Base-by-base conservation (phyloP, 352 stramenopile genomes). In the Globisporangium spinosum region DNA sequence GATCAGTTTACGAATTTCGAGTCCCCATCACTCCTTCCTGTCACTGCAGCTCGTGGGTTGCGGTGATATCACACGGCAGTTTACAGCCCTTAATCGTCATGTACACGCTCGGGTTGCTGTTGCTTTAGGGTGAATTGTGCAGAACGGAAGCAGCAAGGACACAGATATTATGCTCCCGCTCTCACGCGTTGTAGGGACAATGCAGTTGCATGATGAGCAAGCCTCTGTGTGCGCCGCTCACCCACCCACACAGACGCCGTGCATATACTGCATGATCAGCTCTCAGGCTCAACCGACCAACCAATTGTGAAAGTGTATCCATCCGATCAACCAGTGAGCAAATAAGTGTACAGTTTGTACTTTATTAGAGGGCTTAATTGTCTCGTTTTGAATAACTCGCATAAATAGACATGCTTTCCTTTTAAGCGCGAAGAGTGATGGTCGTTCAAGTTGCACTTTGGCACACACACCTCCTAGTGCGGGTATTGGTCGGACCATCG, bases 401-500 rank as follows among this genome's bases (percentile, higher is more conserved):
- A 43, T 0, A 25, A 6, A 38, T 27, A 40, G 54, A 8, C 27
- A 43, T 27, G 9, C 8, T 29, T 56, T 56, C 49, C 49, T 56
- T 55, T 55, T 25, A n/a, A 10, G n/a, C 17, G 43, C 5, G 17
- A 62, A 34, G 54, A 68, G 63, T 68, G 63, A 58, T 68, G 38
- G 40, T 68, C 54, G 17, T 55, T 55, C 34, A 63, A 68, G 63
- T 63, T 68, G 63, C 55, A 49, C 38, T 58, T 68, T 68, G 34
- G 20, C 32, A 38, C 32, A 4, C 29, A 20, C 3, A 2, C 3
- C 23, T 8, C 8, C 7, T 20, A 45, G 29, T 10, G 55, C 34
- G 20, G 40, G 25, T 3, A 32, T 35, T 13, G 25, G 17, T 25
- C 32, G 12, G 0, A 22, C 59, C 17, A 7, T 13, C 40, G 7